Conservation (phyloP, 129 eudicot genomes). For the Chrysanthemum makinoi region DNA sequence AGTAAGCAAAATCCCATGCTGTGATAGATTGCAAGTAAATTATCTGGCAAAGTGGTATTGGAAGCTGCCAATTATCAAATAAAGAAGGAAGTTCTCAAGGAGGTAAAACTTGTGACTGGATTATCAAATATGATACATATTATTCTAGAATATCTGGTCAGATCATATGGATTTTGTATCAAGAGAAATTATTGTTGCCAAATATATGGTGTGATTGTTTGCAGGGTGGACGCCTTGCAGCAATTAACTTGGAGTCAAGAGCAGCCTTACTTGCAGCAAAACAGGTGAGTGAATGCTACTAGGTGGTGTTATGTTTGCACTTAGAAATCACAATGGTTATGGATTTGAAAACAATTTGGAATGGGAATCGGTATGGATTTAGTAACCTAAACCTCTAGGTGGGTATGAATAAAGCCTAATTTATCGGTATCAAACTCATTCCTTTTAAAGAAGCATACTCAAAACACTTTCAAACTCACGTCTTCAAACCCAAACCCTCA, state of each 20-base stretch:
- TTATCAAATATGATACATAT: background rate
- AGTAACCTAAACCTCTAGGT: too few relatives aligned
- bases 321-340: too few relatives aligned
- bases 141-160: background rate
- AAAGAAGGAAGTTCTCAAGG: conserved; percentile 60
- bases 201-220: conserved; percentile 7
- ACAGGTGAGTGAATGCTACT: conserved; percentile 37
- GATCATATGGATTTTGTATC: background rate
- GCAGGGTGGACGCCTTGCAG: conserved; percentile 83
- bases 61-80: conserved; percentile 90
- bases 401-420: too few relatives aligned
- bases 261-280: conserved; percentile 79
- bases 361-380: too few relatives aligned
- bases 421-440: too few relatives aligned
- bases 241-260: conserved; percentile 70
- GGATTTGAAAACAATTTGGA: too few relatives aligned
- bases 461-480: too few relatives aligned
- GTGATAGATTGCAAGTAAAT: conserved; percentile 67
- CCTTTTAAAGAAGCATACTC: too few relatives aligned
- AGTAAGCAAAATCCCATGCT: conserved; percentile 6
- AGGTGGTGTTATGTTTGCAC: too few relatives aligned
- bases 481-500: too few relatives aligned
- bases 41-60: conserved; percentile 55
- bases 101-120: conserved; percentile 45
- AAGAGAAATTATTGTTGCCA: background rate